Conservation (phyloP, 1,284 basidiomycete species). For the Thecaphora thlaspeos region DNA sequence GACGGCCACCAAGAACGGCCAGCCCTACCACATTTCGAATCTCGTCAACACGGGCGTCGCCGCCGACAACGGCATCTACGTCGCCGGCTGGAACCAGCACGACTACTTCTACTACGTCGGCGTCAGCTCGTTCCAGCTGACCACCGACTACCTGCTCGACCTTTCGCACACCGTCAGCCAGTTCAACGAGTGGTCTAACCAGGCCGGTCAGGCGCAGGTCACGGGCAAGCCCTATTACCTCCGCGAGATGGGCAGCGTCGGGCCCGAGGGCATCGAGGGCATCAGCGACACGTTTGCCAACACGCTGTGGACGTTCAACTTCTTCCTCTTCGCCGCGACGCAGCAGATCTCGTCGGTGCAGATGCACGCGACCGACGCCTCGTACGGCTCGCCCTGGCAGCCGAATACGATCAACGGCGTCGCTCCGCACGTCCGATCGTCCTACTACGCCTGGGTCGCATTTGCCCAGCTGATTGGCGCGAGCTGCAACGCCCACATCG, state of each 20-base stretch:
- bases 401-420: constrained; percentile 17
- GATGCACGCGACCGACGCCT: constrained; percentile 46
- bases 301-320: constrained; percentile 47
- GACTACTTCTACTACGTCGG: constrained; percentile 47
- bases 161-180: constrained; percentile 27
- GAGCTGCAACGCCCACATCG: constrained; percentile 30
- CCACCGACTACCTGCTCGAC: constrained; percentile 27
- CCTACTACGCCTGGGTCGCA: constrained; percentile 47
- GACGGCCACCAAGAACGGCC: constrained; percentile 38
- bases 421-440: constrained; percentile 32
- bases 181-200: constrained; percentile 36
- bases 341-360: constrained; percentile 38
- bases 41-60: constrained; percentile 42
- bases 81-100: constrained; percentile 50
- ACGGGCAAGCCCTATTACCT: constrained; percentile 49
- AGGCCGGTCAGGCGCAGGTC: constrained; percentile 26
- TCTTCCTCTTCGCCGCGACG: constrained; percentile 46
- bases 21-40: constrained; percentile 36
- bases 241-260: constrained; percentile 46
- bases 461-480: constrained; percentile 42
- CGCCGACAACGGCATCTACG: constrained; percentile 40
- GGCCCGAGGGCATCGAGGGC: constrained; percentile 39
- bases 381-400: constrained; percentile 38
- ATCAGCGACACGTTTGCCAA: constrained; percentile 45
- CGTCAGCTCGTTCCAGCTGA: constrained; percentile 32